phyloP scores from a whole-genome alignment of 306 rosid species.

The Trifolium subterraneum region DNA sequence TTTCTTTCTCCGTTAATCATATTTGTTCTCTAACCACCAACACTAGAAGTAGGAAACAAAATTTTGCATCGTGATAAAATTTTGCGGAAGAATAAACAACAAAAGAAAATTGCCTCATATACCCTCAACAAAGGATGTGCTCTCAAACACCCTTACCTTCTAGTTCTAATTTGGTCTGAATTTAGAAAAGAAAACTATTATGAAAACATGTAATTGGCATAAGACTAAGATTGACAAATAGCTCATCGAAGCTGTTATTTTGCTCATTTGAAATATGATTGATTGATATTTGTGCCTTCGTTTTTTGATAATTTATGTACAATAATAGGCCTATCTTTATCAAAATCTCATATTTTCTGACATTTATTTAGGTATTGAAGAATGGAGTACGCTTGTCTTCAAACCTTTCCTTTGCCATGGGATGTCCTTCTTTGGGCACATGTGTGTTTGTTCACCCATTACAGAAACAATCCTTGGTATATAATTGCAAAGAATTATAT shows the following conservation, averaged over 20 bases:
- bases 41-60: not conserved
- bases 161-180: not conserved
- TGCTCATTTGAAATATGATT: conserved; percentile 7
- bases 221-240: not conserved
- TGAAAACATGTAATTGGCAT: conserved; percentile 5
- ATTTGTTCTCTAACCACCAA: conserved; percentile 13
- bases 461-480: conserved; percentile 46
- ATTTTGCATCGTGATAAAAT: not conserved
- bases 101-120: not conserved
- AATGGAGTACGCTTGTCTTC: conserved; percentile 71
- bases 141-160: not conserved
- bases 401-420: conserved; percentile 72
- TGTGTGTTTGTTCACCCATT: conserved; percentile 57
- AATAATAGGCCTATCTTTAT: conserved; percentile 8
- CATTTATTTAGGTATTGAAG: conserved; percentile 62
- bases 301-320: conserved; percentile 8
- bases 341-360: conserved; percentile 14
- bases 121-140: conserved; percentile 7
- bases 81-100: conserved; percentile 10
- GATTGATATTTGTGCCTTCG: not conserved
- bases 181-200: conserved; percentile 10
- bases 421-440: conserved; percentile 67
- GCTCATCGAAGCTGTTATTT: conserved; percentile 15
- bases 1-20: not conserved
- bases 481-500: conserved; percentile 69